Base-by-base conservation (phyloP, 192 early-diverging fungal species). In the Coemansia sp. region DNA sequence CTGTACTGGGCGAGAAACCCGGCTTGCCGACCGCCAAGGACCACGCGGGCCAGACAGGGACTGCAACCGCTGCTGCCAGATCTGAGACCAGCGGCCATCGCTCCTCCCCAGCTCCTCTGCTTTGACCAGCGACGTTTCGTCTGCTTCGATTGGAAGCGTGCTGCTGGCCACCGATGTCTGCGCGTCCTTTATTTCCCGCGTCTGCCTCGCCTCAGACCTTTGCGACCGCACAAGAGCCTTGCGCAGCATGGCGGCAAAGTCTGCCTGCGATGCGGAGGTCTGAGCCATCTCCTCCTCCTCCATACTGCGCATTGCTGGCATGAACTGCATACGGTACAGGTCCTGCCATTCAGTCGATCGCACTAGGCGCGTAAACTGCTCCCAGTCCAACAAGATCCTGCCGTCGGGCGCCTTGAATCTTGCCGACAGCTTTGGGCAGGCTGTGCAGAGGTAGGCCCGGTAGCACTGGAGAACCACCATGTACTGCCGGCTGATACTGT, bases 201-300 rank as follows among this genome's bases (percentile, higher is more conserved):
- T 40, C 38, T 56, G 57, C 34, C 25, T 23, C 0, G 58, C 19
- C 12, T 60, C 65, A 4, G 22, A 0, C 20, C 19, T 51, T 19
- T 56, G 54, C 4, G 58, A 61, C 10, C n/a, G 34, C 28, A 28
- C 48, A 22, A 68, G 58, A 11, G 44, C 27, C 14, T 56, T 54
- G 20, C 45, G 53, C 14, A 68, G 31, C 4, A 45, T 38, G 7
- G 21, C 16, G 3, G 65, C 52, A 61, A 68, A 68, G 22, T 19
- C 9, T n/a, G 31, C 8, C 47, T 45, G 57, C 25, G 57, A 67
- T 9, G 21, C 10, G 11, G 27, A 33, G 2, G 65, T 43, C 20
- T 42, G 44, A 4, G 40, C 40, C 56, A 68, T 68, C 31, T 68
- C 65, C 6, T 43, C 44, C 38, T 68, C 65, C 25, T 68, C 65